phyloP scores from a whole-genome alignment of 2,329 filamentous ascomycete genomes.

The Mariannaea elegans region DNA sequence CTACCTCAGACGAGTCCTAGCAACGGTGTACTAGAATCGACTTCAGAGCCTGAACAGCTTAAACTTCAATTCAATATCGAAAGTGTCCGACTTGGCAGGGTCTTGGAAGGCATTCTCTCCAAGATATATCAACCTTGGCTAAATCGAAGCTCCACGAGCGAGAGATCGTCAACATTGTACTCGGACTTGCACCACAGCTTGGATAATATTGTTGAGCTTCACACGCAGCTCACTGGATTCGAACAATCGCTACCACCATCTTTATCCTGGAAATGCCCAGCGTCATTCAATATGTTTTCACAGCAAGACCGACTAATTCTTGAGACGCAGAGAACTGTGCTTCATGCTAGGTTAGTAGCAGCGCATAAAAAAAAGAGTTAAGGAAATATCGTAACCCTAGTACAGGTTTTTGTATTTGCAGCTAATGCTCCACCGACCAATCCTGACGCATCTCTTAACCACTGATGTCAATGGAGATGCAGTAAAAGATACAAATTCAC shows the following conservation, averaged over 20 bases:
- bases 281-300: not conserved
- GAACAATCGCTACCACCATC: not conserved
- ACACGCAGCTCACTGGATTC: not conserved
- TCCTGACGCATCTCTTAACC: not conserved
- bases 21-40: not conserved
- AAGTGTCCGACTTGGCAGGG: not conserved
- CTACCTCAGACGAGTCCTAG: not conserved
- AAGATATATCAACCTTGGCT: conserved; percentile 11
- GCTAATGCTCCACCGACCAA: conserved; percentile 10
- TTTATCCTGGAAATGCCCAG: conserved; percentile 5
- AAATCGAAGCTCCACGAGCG: not conserved
- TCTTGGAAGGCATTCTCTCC: conserved; percentile 1
- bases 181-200: not conserved
- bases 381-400: not conserved
- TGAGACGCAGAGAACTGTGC: conserved; percentile 5
- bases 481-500: not conserved
- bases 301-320: conserved; percentile 5
- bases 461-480: not conserved
- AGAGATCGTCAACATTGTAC: not conserved
- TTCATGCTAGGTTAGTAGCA: conserved; percentile 9
- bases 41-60: not conserved
- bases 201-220: conserved; percentile 1
- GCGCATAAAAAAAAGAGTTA: not conserved
- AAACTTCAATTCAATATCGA: conserved; percentile 3
- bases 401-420: conserved; percentile 4